A percentile compares a stretch with the other conserved stretches of the same genome.
phyloP scores from a whole-genome alignment of 1,139 yeast species.

The Pichia inconspicua region DNA sequence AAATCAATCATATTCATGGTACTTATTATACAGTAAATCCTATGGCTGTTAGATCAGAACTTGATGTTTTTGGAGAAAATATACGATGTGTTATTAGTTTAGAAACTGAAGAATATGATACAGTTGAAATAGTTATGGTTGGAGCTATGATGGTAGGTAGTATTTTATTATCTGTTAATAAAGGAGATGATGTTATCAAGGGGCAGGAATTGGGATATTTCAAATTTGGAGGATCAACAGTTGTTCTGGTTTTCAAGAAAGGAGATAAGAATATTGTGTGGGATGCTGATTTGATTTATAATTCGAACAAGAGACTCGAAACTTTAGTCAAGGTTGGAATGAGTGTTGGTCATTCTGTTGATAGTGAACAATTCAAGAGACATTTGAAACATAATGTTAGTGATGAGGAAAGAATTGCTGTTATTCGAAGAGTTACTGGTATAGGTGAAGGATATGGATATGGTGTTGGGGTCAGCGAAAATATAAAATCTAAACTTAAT shows the following conservation, averaged over 20 bases:
- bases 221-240: constrained; percentile 92
- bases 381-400: constrained; percentile 10
- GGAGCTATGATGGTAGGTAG: constrained; percentile 99
- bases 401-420: constrained; percentile 9
- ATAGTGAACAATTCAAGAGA: constrained; percentile 40
- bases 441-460: constrained; percentile 8
- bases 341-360: constrained; percentile 74
- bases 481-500: constrained; percentile 8
- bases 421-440: constrained; percentile 16
- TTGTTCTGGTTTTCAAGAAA: constrained; percentile 45
- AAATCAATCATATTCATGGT: constrained; percentile 66
- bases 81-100: constrained; percentile 73
- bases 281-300: constrained; percentile 66
- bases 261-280: constrained; percentile 33
- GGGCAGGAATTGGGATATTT: constrained; percentile 90
- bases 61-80: constrained; percentile 93
- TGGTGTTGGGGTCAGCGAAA: constrained; percentile 9
- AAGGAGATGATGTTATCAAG: constrained; percentile 50
- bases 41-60: constrained; percentile 82
- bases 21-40: constrained; percentile 96
- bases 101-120: constrained; percentile 65
- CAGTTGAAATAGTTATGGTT: constrained; percentile 69
- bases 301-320: constrained; percentile 65
- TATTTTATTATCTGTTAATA: constrained; percentile 60
- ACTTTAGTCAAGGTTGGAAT: constrained; percentile 85